These are phyloP conservation scores for Ustilago shanxiensis DNA, from an alignment of 1,284 basidiomycete genomes.

Conservation along the genomic window DNA sequence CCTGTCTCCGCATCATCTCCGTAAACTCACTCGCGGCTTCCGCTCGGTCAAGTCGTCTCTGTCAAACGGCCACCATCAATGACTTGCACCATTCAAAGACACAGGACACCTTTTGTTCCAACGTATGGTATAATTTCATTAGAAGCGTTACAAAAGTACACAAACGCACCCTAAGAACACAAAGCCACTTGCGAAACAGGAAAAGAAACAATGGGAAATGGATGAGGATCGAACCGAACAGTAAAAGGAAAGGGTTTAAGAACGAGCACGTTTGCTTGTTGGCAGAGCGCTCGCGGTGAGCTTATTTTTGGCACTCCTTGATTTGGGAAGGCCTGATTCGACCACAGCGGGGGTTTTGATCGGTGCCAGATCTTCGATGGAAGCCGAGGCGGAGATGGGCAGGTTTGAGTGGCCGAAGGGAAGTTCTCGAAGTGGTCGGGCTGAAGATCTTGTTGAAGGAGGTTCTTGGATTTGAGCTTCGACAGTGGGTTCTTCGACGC, in stretches of 20 bases:
- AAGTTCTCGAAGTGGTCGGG: conserved; percentile 30
- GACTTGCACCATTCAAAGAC: background rate
- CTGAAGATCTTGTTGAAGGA: background rate
- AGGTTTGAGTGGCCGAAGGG: conserved; percentile 39
- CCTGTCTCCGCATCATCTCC: background rate
- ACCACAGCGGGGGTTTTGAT: conserved; percentile 7
- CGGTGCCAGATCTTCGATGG: conserved; percentile 14
- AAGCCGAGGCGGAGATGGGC: conserved; percentile 26
- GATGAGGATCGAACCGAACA: background rate
- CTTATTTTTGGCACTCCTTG: conserved; percentile 42
- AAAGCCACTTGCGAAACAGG: background rate
- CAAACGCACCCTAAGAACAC: conserved; percentile 1
- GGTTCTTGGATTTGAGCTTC: background rate
- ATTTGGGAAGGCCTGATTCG: conserved; percentile 19
- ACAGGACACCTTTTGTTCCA: background rate
- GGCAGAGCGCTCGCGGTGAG: conserved; percentile 32
- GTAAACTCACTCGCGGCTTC: no score
- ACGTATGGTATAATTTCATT: conserved; percentile 16
- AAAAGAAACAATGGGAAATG: background rate
- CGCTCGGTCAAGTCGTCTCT: background rate
- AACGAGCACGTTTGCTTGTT: conserved; percentile 41
- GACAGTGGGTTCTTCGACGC: background rate
- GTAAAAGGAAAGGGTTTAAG: background rate
- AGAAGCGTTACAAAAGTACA: conserved; percentile 6
- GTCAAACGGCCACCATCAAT: background rate